A percentile compares a stretch with the other conserved stretches of the same genome.
phyloP scores from a whole-genome alignment of 208 protist species.

The Trypanosoma conorhini region DNA sequence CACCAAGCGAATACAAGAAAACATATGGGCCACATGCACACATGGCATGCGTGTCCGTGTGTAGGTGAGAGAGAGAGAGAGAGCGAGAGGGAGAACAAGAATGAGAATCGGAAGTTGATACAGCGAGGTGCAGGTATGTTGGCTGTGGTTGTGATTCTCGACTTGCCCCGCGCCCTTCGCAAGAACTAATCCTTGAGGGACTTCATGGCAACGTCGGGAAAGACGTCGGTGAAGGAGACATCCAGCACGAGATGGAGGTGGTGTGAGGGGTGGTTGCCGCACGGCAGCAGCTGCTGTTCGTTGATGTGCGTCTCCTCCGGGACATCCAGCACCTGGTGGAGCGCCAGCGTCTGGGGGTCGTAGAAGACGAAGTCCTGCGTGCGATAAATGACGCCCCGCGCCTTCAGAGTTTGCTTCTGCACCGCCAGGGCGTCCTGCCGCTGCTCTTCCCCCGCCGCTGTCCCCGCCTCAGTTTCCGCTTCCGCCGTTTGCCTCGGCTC shows the following conservation, averaged over 20 bases:
- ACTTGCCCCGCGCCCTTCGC: background rate
- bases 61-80: slow-evolving; percentile 4
- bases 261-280: slow-evolving; percentile 70
- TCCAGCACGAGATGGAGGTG: slow-evolving; percentile 79
- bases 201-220: slow-evolving; percentile 54
- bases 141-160: background rate
- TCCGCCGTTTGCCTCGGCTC: background rate
- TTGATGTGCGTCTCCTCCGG: slow-evolving; percentile 65
- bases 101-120: background rate
- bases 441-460: background rate
- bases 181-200: slow-evolving; percentile 44
- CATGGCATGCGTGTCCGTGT: too few relatives aligned
- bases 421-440: slow-evolving; percentile 39
- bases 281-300: slow-evolving; percentile 60
- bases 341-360: slow-evolving; percentile 58
- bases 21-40: background rate
- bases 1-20: background rate
- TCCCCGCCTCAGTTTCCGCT: background rate
- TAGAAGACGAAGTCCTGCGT: slow-evolving; percentile 89
- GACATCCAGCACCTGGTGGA: slow-evolving; percentile 83
- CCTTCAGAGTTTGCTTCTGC: slow-evolving; percentile 31
- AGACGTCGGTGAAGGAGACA: slow-evolving; percentile 80
- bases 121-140: background rate
- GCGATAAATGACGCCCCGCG: slow-evolving; percentile 51
- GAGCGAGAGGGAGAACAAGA: background rate